phyloP scores from a whole-genome alignment of 1,284 basidiomycete genomes.

The Cryptococcus jaspeensis region DNA sequence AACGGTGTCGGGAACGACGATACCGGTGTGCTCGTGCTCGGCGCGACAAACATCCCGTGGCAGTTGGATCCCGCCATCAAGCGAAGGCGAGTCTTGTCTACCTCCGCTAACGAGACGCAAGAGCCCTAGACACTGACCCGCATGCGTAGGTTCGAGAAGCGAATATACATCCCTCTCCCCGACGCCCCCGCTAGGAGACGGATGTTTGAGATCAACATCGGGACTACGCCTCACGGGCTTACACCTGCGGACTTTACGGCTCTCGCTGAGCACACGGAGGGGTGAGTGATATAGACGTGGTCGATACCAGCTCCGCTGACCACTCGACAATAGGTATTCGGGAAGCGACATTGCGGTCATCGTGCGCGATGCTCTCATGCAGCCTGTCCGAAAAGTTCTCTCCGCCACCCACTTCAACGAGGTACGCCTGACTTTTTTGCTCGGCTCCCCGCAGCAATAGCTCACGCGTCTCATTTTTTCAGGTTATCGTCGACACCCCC shows the following conservation, averaged over 20 bases:
- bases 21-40: slow-evolving; percentile 95
- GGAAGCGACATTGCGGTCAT: slow-evolving; percentile 95
- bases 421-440: slow-evolving; percentile 43
- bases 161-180: slow-evolving; percentile 97
- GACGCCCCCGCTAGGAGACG: slow-evolving; percentile 86
- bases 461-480: slow-evolving; percentile 9
- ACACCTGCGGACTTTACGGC: slow-evolving; percentile 73
- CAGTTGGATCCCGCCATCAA: slow-evolving; percentile 97
- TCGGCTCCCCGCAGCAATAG: neutral
- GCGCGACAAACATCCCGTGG: slow-evolving; percentile 98
- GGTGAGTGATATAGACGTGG: slow-evolving; percentile 54
- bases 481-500: slow-evolving; percentile 49
- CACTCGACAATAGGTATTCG: slow-evolving; percentile 62
- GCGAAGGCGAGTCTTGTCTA: slow-evolving; percentile 63
- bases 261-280: slow-evolving; percentile 84
- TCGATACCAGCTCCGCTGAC: neutral
- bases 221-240: slow-evolving; percentile 85
- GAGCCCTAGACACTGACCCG: too few relatives aligned
- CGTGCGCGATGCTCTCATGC: slow-evolving; percentile 97
- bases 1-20: slow-evolving; percentile 98
- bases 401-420: slow-evolving; percentile 92
- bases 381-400: slow-evolving; percentile 94
- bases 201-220: slow-evolving; percentile 97
- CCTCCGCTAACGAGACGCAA: too few relatives aligned
- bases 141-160: slow-evolving; percentile 80